A percentile compares a stretch with the other conserved stretches of the same genome.
phyloP scores from a whole-genome alignment of 2,329 filamentous ascomycete genomes.

The Coleophoma eucalyptorum region DNA sequence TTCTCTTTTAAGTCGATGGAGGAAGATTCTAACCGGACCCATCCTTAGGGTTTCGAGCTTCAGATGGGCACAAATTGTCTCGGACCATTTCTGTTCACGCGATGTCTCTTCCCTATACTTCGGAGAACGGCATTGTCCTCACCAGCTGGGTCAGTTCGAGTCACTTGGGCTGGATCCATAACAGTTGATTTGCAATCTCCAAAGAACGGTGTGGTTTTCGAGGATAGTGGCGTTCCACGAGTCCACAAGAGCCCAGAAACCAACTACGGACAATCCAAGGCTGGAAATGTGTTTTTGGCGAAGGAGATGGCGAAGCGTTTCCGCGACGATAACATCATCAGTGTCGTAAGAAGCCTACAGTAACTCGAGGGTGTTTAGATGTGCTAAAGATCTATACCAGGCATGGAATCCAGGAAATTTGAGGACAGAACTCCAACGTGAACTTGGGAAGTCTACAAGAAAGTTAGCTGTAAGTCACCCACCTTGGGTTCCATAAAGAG shows the following conservation, averaged over 20 bases:
- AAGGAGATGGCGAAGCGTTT: constrained; percentile 5
- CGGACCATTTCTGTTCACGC: constrained; percentile 29
- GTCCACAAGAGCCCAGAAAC: background rate
- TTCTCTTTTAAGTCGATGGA: no score
- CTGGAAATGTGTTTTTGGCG: constrained; percentile 6
- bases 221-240: constrained; percentile 2
- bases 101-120: constrained; percentile 22
- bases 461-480: background rate
- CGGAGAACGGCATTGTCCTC: background rate
- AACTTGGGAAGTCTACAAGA: background rate
- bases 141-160: constrained; percentile 2
- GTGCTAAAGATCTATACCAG: background rate
- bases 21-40: no score
- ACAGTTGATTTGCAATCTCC: background rate
- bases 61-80: constrained; percentile 29
- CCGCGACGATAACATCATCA: constrained; percentile 4
- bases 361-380: no score
- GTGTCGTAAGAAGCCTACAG: constrained; percentile 1
- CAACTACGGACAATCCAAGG: constrained; percentile 10
- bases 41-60: constrained; percentile 28
- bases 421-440: constrained; percentile 4
- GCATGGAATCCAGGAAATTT: constrained; percentile 5
- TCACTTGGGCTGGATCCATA: constrained; percentile 4
- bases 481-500: background rate
- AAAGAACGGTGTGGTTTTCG: constrained; percentile 3